phyloP scores from a whole-genome alignment of 305 asterid genomes.

The Salvia sclarea region DNA sequence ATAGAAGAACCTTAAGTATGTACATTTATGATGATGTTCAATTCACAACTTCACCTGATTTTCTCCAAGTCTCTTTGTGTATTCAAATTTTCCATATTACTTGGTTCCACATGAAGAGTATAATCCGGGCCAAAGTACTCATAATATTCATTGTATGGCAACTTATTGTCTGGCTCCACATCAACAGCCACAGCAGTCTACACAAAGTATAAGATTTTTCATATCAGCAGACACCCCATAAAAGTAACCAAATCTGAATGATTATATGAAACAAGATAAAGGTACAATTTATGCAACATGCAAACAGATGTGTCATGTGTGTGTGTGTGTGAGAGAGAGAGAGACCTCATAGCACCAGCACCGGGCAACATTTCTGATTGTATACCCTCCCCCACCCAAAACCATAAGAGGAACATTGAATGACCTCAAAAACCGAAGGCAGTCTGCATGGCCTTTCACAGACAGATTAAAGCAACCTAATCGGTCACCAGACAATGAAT shows the following conservation, averaged over 20 bases:
- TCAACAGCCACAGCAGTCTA: constrained; percentile 96
- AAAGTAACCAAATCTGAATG: not conserved
- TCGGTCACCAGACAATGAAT: constrained; percentile 89
- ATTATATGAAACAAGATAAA: not conserved
- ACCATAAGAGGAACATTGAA: constrained; percentile 90
- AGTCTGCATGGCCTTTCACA: constrained; percentile 88
- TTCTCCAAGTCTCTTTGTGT: constrained; percentile 63
- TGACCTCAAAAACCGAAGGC: constrained; percentile 79
- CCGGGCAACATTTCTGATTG: constrained; percentile 87
- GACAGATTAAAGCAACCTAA: constrained; percentile 90
- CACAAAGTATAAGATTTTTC: constrained; percentile 25
- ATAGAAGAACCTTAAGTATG: not conserved
- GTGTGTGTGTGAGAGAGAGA: constrained; percentile 27
- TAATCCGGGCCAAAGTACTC: constrained; percentile 95
- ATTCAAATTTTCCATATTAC: constrained; percentile 67
- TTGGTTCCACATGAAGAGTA: constrained; percentile 78
- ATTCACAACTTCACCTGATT: constrained; percentile 52
- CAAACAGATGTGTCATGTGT: not conserved
- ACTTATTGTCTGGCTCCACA: constrained; percentile 78
- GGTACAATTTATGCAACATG: not conserved
- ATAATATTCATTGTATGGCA: constrained; percentile 82
- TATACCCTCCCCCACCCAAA: constrained; percentile 92
- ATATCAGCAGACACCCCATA: constrained; percentile 21
- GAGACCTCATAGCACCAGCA: constrained; percentile 93
- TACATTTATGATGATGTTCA: not conserved